Base-by-base conservation (phyloP, 495 filamentous ascomycete species). In the Niebla homalea region DNA sequence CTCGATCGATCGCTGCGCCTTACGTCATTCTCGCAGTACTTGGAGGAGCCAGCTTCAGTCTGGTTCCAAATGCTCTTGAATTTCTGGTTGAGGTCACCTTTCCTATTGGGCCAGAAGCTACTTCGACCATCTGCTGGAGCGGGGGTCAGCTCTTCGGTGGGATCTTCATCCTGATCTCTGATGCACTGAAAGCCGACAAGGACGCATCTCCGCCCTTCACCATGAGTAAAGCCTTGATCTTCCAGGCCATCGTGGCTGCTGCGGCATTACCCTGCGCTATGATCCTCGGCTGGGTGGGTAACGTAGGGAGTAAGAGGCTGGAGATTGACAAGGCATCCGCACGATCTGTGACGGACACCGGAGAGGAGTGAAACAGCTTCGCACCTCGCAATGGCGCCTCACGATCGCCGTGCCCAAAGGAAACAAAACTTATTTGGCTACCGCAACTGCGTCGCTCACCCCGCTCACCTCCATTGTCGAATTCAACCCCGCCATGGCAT, bases 21-120 rank as follows among this genome's bases (percentile, higher is more conserved):
- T 94, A 84, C 57, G 72, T 82, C 46, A 74, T 94, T 20, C 67
- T 75, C 44, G 66, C 70, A n/a, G 41, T 94, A 14, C 72, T 94
- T 1, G 92, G 92, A 50, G 90, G 86, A 0, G 67, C 84, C 2
- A 76, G 71, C n/a, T 97, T 98, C 66, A 70, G 70, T 43, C 64
- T 97, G 1, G 67, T 98, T 8, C 92, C 92, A 8, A 72, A 95
- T 21, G 85, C 80, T 12, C 73, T 97, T 35, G 92, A 98, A 68
- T 92, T 78, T 59, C 66, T 92, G 26, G 85, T 84, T 49, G 87
- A 96, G 62, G 70, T 93, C 54, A 88, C 87, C 16, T 83, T 87
- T 53, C 90, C 90, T 0, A 79, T 89, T 21, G 81, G 79, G n/a
- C 87, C 92, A 1, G 90, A 92, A 70, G 77, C 95, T 44, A 83